These are phyloP conservation scores for Tulasnella sp. DNA, from an alignment of 768 basidiomycete species.

Conservation along the genomic window DNA sequence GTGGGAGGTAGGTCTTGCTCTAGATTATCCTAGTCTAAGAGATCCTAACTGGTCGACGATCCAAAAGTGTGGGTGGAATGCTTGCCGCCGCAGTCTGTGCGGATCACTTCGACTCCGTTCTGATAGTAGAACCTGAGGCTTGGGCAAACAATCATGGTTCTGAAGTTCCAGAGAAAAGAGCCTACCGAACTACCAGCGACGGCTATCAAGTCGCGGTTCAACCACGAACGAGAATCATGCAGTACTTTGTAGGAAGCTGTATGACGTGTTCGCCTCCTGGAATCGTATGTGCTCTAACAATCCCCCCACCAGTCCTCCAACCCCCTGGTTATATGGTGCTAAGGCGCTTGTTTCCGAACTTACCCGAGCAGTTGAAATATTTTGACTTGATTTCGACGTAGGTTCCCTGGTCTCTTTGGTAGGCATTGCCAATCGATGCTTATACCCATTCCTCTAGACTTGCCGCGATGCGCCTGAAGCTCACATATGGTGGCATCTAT, in stretches of 20 bases:
- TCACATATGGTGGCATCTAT: background rate
- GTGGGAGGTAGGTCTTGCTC: slow-evolving; percentile 14
- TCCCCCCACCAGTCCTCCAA: background rate
- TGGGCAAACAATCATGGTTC: slow-evolving; percentile 15
- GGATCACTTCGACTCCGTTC: slow-evolving; percentile 17
- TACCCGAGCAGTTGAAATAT: background rate
- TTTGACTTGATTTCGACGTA: background rate
- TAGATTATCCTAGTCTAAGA: background rate
- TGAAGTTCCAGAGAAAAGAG: background rate
- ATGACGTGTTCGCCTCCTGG: background rate
- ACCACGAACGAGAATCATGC: background rate
- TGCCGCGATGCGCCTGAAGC: background rate
- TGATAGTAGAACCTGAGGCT: slow-evolving; percentile 12
- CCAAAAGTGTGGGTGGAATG: slow-evolving; percentile 7
- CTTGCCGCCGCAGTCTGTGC: slow-evolving; percentile 20
- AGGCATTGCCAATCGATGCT: background rate
- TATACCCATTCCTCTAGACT: background rate
- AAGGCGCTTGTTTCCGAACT: slow-evolving; percentile 10
- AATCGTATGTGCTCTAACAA: background rate
- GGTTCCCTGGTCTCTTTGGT: background rate
- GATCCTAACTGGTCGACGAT: background rate
- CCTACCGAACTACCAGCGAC: background rate
- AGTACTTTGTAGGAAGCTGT: slow-evolving; percentile 10
- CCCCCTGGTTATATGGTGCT: slow-evolving; percentile 8
- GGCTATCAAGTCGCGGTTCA: background rate